A percentile compares a stretch with the other conserved stretches of the same genome.
Conservation (phyloP, 140 eudicot genomes). For the Stevia rebaudiana region DNA sequence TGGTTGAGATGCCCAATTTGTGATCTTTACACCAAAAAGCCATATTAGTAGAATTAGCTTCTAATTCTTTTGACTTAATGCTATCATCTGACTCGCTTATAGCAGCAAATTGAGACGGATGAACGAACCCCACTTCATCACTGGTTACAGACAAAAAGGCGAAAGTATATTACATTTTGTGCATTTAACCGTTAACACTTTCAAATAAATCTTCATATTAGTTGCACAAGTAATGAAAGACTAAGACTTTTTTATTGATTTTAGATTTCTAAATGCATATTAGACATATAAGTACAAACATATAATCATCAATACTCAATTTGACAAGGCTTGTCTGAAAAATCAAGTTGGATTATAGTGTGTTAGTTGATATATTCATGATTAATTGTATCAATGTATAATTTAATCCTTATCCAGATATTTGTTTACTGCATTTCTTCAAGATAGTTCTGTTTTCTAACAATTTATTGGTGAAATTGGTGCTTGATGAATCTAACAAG, state of each 20-base stretch:
- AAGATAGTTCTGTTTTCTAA: neutral
- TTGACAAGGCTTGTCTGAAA: too few relatives aligned
- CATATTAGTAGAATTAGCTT: slow-evolving; percentile 21
- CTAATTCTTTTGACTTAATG: slow-evolving; percentile 6
- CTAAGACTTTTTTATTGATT: too few relatives aligned
- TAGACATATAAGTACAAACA: too few relatives aligned
- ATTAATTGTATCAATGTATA: too few relatives aligned
- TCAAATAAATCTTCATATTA: too few relatives aligned
- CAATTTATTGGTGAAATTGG: neutral
- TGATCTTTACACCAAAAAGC: slow-evolving; percentile 69
- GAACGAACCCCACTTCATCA: slow-evolving; percentile 91
- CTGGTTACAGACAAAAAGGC: slow-evolving; percentile 31
- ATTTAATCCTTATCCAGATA: neutral
- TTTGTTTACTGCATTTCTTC: neutral
- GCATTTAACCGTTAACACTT: too few relatives aligned
- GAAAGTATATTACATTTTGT: too few relatives aligned
- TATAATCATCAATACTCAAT: too few relatives aligned
- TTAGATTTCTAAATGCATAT: too few relatives aligned
- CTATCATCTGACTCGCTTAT: slow-evolving; percentile 34
- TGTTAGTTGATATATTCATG: too few relatives aligned
- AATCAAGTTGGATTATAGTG: too few relatives aligned
- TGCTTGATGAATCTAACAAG: neutral
- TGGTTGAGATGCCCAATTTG: slow-evolving; percentile 81
- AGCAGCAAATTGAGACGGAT: slow-evolving; percentile 70
- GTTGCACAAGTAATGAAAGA: too few relatives aligned